A percentile compares a stretch with the other conserved stretches of the same genome.
Conservation (phyloP, 169 alveolate species). For the Babesia ovis region DNA sequence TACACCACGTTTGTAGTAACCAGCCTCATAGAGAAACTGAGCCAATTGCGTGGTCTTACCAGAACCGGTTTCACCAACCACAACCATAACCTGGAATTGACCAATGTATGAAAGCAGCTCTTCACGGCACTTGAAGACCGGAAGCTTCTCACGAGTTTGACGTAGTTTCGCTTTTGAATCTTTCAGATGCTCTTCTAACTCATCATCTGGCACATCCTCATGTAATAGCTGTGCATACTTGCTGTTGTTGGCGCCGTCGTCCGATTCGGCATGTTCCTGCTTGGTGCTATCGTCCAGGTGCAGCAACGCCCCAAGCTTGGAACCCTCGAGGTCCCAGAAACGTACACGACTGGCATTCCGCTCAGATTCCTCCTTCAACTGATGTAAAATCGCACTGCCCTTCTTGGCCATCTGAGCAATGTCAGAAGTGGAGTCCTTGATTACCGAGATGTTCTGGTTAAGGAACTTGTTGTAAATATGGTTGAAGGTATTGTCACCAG, state of each 20-base stretch:
- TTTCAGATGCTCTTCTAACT: slow-evolving; percentile 57
- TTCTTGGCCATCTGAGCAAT: slow-evolving; percentile 95
- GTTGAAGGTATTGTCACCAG: slow-evolving; percentile 81
- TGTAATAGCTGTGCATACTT: slow-evolving; percentile 37
- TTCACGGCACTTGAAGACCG: slow-evolving; percentile 73
- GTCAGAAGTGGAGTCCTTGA: slow-evolving; percentile 96
- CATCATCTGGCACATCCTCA: slow-evolving; percentile 67
- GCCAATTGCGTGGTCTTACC: slow-evolving; percentile 99
- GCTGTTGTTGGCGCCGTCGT: slow-evolving; percentile 9
- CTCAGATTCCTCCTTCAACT: slow-evolving; percentile 90
- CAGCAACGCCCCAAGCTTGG: slow-evolving; percentile 87
- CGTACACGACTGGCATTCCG: slow-evolving; percentile 88
- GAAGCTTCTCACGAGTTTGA: slow-evolving; percentile 62
- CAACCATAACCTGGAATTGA: slow-evolving; percentile 86
- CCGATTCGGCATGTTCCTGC: not conserved
- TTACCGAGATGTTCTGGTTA: slow-evolving; percentile 79
- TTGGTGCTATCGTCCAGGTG: slow-evolving; percentile 56
- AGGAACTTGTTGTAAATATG: slow-evolving; percentile 77
- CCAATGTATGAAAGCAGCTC: slow-evolving; percentile 73
- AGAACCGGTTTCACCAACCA: slow-evolving; percentile 99
- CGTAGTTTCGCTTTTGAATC: slow-evolving; percentile 42
- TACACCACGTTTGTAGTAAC: slow-evolving; percentile 89
- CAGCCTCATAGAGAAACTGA: slow-evolving; percentile 94
- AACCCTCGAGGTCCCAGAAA: slow-evolving; percentile 93
- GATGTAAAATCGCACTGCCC: slow-evolving; percentile 90